Evolutionary conservation across 1,284 basidiomycete species (phyloP).

Genomic region (Pseudozyma sp.): DNA sequence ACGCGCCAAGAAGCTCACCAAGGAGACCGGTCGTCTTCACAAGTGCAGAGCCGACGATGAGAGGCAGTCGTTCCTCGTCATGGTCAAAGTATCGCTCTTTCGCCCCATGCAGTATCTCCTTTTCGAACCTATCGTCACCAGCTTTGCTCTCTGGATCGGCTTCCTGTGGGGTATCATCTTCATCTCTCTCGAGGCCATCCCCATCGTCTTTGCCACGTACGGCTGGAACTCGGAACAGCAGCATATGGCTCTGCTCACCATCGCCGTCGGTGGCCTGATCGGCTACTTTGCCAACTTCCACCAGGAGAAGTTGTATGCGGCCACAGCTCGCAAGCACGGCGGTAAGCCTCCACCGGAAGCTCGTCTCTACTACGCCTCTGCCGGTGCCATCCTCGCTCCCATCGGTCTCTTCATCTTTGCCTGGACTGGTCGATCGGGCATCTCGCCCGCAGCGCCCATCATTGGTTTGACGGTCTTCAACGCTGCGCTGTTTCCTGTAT

Average conservation of each 20-base stretch:
- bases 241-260: conserved; percentile 49
- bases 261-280: conserved; percentile 68
- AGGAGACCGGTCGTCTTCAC: conserved; percentile 68
- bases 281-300: conserved; percentile 77
- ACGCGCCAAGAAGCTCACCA: conserved; percentile 68
- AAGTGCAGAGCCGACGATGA: conserved; percentile 68
- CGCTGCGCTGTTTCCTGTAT: conserved; percentile 39
- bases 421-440: conserved; percentile 42
- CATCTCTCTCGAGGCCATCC: conserved; percentile 48
- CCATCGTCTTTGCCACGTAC: conserved; percentile 62
- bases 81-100: conserved; percentile 65
- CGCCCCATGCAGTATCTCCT: conserved; percentile 67
- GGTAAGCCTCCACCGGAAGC: conserved; percentile 71
- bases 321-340: conserved; percentile 47
- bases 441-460: conserved; percentile 49
- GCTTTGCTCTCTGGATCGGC: conserved; percentile 70
- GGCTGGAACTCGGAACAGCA: conserved; percentile 53
- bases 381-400: conserved; percentile 52
- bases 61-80: conserved; percentile 50
- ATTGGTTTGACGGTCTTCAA: conserved; percentile 50
- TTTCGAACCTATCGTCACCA: conserved; percentile 71
- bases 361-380: conserved; percentile 68
- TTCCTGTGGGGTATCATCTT: conserved; percentile 53
- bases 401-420: conserved; percentile 57
- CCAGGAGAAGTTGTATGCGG: conserved; percentile 58